Conservation (phyloP, 345 rosid genomes). For the Rhizophora mangle region DNA sequence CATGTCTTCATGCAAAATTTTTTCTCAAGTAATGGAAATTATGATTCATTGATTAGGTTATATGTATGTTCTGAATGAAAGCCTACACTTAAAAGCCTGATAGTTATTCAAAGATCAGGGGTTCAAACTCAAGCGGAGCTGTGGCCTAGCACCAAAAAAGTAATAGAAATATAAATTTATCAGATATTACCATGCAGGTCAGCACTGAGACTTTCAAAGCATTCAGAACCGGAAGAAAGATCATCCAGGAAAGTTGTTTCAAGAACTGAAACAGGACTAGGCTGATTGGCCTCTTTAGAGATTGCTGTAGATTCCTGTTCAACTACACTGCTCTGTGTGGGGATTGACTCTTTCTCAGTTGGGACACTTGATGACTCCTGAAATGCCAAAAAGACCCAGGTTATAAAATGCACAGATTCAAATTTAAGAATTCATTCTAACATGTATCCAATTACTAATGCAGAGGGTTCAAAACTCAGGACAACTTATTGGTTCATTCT, state of each 20-base stretch:
- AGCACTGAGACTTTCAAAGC: slow-evolving; percentile 89
- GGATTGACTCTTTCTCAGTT: slow-evolving; percentile 32
- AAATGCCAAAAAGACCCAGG: slow-evolving; percentile 16
- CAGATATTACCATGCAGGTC: slow-evolving; percentile 78
- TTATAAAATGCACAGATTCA: background rate
- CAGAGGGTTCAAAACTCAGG: background rate
- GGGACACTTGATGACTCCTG: slow-evolving; percentile 51
- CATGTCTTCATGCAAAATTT: too few relatives aligned
- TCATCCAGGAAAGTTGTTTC: slow-evolving; percentile 81
- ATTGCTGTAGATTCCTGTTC: slow-evolving; percentile 49
- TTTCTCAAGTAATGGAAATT: background rate
- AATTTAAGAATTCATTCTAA: background rate
- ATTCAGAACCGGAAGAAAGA: slow-evolving; percentile 74
- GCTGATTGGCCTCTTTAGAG: slow-evolving; percentile 84
- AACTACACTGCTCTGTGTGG: slow-evolving; percentile 37
- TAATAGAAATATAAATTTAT: background rate
- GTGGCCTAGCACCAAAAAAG: background rate
- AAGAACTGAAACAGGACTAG: slow-evolving; percentile 89
- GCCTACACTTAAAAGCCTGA: background rate
- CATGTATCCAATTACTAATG: background rate
- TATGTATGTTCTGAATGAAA: background rate
- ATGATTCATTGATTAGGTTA: background rate
- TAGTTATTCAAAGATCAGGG: background rate
- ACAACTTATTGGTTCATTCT: too few relatives aligned
- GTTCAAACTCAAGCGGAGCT: background rate